Conservation (phyloP, 345 rosid genomes). For the Sisymbrium irio region DNA sequence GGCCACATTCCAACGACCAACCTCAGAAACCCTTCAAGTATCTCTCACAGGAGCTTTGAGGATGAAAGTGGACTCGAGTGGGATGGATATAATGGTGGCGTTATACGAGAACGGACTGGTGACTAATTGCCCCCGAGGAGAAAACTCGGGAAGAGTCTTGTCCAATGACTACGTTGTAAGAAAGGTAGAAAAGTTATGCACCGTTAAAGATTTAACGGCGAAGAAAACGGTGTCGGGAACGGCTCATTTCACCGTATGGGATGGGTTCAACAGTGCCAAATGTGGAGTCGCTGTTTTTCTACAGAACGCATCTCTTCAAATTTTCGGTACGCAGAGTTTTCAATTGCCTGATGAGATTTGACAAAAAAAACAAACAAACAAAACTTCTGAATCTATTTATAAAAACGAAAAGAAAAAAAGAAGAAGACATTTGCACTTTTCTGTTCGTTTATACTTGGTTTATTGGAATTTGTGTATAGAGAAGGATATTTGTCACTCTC, state of each 20-base stretch:
- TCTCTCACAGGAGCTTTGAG: slow-evolving; percentile 58
- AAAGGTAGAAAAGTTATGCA: slow-evolving; percentile 66
- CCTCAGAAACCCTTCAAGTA: slow-evolving; percentile 58
- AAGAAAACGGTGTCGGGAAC: slow-evolving; percentile 64
- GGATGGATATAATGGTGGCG: slow-evolving; percentile 67
- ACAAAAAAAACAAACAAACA: slow-evolving; percentile 12
- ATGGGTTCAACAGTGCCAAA: slow-evolving; percentile 57
- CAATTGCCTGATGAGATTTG: slow-evolving; percentile 56
- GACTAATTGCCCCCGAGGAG: slow-evolving; percentile 60
- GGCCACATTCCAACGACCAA: slow-evolving; percentile 65
- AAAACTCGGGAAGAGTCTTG: slow-evolving; percentile 67
- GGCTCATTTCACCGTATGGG: slow-evolving; percentile 61
- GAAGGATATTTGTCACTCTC: slow-evolving; percentile 12
- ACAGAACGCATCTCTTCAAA: slow-evolving; percentile 56
- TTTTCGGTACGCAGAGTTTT: slow-evolving; percentile 68
- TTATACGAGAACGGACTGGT: slow-evolving; percentile 68
- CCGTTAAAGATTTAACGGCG: slow-evolving; percentile 54
- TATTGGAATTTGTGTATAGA: slow-evolving; percentile 7
- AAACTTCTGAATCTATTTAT: not conserved
- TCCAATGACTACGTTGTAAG: slow-evolving; percentile 77
- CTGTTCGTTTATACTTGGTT: slow-evolving; percentile 13
- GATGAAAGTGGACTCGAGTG: slow-evolving; percentile 52
- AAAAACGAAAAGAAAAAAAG: not conserved
- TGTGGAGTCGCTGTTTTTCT: slow-evolving; percentile 64
- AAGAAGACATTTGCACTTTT: not conserved